Conservation (phyloP, 148 eudicot species). For the Silene uniflora region DNA sequence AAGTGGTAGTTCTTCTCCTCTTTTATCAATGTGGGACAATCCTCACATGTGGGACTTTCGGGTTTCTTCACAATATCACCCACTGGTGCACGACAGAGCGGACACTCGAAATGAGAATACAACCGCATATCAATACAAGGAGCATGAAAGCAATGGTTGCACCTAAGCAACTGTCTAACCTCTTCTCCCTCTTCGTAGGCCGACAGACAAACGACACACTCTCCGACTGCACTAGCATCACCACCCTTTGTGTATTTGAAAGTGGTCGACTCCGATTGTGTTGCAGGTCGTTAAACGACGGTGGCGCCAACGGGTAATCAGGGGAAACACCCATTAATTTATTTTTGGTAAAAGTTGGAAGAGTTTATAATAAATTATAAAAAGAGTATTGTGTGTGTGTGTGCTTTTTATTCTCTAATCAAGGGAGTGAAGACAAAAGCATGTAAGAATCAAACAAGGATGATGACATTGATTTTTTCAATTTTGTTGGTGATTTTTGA, state of each 20-base stretch:
- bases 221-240: slow-evolving; percentile 9
- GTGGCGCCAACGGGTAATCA: slow-evolving; percentile 10
- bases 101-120: slow-evolving; percentile 58
- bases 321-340: slow-evolving; percentile 16
- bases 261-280: slow-evolving; percentile 14
- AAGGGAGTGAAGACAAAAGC: slow-evolving; percentile 12
- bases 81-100: slow-evolving; percentile 66
- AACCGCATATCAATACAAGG: slow-evolving; percentile 77
- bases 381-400: not conserved
- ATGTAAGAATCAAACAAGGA: not conserved
- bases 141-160: slow-evolving; percentile 63
- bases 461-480: not conserved
- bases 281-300: slow-evolving; percentile 3
- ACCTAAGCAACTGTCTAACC: slow-evolving; percentile 45
- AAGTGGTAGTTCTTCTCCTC: too few species aligned
- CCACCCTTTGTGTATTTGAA: slow-evolving; percentile 42
- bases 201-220: slow-evolving; percentile 61
- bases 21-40: too few species aligned
- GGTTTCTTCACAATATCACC: too few species aligned
- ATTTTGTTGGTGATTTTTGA: not conserved
- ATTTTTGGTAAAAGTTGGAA: not conserved
- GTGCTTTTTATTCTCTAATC: not conserved
- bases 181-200: slow-evolving; percentile 68
- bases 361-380: not conserved
- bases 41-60: too few species aligned